Conservation (phyloP, 768 basidiomycete species). For the Inosperma sp. region DNA sequence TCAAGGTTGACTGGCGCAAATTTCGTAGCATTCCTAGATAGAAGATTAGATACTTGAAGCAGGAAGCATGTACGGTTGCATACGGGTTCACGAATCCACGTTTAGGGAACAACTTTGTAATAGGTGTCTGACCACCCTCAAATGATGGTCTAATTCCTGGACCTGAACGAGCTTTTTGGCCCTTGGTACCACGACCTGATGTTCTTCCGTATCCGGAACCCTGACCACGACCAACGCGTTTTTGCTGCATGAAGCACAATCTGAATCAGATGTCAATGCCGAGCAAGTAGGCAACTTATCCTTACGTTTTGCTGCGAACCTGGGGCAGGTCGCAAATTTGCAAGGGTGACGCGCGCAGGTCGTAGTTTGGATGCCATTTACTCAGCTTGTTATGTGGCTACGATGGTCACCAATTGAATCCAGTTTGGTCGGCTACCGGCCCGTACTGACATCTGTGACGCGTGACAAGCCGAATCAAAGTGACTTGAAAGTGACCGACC, state of each 20-base stretch:
- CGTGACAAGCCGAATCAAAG: background rate
- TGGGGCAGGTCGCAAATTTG: constrained; percentile 65
- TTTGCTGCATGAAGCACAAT: constrained; percentile 53
- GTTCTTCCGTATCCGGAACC: constrained; percentile 90
- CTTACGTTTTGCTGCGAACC: constrained; percentile 67
- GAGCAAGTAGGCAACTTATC: constrained; percentile 4
- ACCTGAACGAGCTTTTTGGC: constrained; percentile 90
- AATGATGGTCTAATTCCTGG: constrained; percentile 81
- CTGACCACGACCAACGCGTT: constrained; percentile 92
- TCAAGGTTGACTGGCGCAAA: constrained; percentile 86
- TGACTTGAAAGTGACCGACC: no score
- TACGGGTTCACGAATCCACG: constrained; percentile 91
- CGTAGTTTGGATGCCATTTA: constrained; percentile 38
- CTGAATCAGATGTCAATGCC: background rate
- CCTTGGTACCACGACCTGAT: constrained; percentile 91
- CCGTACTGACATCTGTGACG: background rate
- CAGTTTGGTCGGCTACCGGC: no score
- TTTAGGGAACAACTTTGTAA: constrained; percentile 89
- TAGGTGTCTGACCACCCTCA: constrained; percentile 96
- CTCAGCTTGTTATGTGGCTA: background rate
- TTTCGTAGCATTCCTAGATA: constrained; percentile 59
- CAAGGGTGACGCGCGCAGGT: constrained; percentile 49
- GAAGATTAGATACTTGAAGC: background rate
- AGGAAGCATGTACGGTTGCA: constrained; percentile 28
- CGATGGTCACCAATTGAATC: no score